Evolutionary conservation across 139 green algal species (phyloP).

Genomic region (Mychonastes homosphaera): DNA sequence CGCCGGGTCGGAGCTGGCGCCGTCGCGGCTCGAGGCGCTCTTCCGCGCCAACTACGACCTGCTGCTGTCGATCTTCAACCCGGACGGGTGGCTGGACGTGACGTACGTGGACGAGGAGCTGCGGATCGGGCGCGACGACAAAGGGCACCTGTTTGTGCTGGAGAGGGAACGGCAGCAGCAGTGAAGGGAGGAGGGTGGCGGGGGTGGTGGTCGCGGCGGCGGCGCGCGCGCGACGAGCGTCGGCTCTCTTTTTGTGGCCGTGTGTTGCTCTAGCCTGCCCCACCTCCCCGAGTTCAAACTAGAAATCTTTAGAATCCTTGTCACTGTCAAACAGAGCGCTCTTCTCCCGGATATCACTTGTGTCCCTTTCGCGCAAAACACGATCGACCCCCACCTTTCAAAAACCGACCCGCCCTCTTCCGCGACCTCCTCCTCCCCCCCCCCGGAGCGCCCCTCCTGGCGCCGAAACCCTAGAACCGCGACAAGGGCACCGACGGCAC

Average conservation of each 20-base stretch:
- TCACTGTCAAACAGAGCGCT: too few species aligned
- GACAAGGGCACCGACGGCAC: too few species aligned
- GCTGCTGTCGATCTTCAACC: slow-evolving; percentile 81
- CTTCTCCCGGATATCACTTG: too few species aligned
- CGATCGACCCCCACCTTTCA: too few species aligned
- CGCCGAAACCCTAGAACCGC: too few species aligned
- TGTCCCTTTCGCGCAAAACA: too few species aligned
- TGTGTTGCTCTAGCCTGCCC: neutral
- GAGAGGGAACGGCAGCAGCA: neutral
- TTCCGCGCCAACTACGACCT: slow-evolving; percentile 70
- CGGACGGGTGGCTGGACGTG: slow-evolving; percentile 75
- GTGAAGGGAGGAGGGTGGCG: neutral
- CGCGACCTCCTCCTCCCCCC: too few species aligned
- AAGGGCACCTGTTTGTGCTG: slow-evolving; percentile 61
- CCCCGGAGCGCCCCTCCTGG: too few species aligned
- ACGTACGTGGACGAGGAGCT: slow-evolving; percentile 62
- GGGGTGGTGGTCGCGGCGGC: neutral
- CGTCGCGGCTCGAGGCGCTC: slow-evolving; percentile 47
- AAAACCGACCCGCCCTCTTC: too few species aligned
- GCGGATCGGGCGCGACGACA: slow-evolving; percentile 54
- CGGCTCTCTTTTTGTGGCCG: neutral
- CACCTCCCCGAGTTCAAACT: too few species aligned
- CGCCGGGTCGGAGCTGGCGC: slow-evolving; percentile 39
- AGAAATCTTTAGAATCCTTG: too few species aligned
- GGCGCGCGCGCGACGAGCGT: too few species aligned